A percentile compares a stretch with the other conserved stretches of the same genome.
phyloP scores from a whole-genome alignment of 257 asterid genomes.

The Marsdenia floribunda region DNA sequence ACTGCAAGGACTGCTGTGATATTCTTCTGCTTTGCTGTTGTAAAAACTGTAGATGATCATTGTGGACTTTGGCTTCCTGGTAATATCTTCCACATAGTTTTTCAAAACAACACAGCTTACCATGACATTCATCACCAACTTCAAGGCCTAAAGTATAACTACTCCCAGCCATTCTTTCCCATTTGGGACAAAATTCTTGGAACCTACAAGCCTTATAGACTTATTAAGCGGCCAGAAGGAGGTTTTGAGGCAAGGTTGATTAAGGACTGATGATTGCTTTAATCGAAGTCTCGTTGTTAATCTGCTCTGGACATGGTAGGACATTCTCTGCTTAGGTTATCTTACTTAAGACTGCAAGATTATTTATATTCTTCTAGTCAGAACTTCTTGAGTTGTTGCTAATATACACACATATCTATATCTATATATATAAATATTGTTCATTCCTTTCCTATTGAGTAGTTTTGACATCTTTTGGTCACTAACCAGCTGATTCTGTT shows the following conservation, averaged over 20 bases:
- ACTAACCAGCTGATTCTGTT: constrained; percentile 25
- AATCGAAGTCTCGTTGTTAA: constrained; percentile 7
- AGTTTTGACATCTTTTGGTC: constrained; percentile 12
- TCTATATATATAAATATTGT: constrained; percentile 10
- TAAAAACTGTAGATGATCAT: constrained; percentile 84
- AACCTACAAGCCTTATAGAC: constrained; percentile 58
- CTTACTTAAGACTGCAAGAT: constrained; percentile 19
- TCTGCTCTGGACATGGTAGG: constrained; percentile 15
- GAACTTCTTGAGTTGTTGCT: constrained; percentile 20
- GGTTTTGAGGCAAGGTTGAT: constrained; percentile 78
- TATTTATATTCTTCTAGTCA: constrained; percentile 20
- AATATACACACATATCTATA: neutral
- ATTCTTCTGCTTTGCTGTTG: constrained; percentile 80
- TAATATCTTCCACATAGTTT: constrained; percentile 66
- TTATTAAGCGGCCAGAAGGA: constrained; percentile 62
- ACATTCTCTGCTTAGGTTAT: constrained; percentile 16
- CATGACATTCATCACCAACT: constrained; percentile 93
- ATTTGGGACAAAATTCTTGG: constrained; percentile 90
- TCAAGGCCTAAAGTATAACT: constrained; percentile 75
- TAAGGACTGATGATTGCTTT: constrained; percentile 34
- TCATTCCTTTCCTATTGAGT: constrained; percentile 18
- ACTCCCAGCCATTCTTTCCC: constrained; percentile 83
- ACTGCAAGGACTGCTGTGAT: constrained; percentile 73
- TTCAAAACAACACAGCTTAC: constrained; percentile 75
- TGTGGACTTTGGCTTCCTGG: constrained; percentile 93